These are phyloP conservation scores for Phytomonas francai DNA, from an alignment of 208 protist species.

Conservation along the genomic window DNA sequence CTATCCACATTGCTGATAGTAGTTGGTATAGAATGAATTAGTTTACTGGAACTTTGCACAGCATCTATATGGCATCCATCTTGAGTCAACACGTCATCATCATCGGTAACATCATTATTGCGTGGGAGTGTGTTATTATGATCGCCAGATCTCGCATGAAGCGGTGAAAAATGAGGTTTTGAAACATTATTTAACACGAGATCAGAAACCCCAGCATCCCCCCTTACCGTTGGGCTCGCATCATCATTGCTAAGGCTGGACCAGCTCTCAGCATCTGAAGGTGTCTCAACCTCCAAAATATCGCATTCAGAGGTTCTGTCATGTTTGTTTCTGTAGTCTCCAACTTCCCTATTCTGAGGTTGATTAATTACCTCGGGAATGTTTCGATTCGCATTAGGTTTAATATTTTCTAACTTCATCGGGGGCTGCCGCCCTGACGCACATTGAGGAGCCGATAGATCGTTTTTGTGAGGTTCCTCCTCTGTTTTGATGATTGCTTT, in stretches of 20 bases:
- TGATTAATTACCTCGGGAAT: neutral
- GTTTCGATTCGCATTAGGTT: neutral
- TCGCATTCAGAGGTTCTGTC: neutral
- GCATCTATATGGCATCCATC: neutral
- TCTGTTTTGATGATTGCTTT: neutral
- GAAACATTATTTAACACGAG: neutral
- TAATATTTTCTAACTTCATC: neutral
- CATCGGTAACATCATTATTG: neutral
- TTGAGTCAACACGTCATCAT: neutral
- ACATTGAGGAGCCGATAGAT: neutral
- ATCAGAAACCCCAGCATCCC: neutral
- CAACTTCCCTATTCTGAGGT: neutral
- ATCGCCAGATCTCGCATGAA: neutral
- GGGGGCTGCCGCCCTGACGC: too few species aligned
- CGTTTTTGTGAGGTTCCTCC: neutral
- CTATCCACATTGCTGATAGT: neutral
- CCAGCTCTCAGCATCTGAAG: neutral
- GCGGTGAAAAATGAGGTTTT: neutral
- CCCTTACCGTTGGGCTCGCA: neutral
- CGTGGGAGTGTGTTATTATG: neutral
- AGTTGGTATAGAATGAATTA: neutral
- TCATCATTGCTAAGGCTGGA: neutral
- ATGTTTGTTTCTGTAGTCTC: neutral
- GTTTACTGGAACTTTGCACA: neutral
- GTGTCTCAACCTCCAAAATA: neutral